Evolutionary conservation across 305 asterid genomes (phyloP).

Genomic region (Fraxinus ornus): DNA sequence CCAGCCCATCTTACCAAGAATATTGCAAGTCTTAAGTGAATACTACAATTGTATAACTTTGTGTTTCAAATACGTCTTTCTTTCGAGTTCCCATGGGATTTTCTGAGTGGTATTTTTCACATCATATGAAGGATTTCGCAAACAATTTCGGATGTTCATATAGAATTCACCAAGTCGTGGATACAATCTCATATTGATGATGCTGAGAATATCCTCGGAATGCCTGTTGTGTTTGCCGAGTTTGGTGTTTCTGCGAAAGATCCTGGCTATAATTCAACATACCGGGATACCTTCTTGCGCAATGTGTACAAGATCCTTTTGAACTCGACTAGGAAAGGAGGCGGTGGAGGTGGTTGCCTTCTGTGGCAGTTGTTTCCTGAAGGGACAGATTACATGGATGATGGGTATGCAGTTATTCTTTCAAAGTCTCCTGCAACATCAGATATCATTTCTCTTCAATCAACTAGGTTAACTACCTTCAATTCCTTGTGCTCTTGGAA

Average conservation of each 20-base stretch:
- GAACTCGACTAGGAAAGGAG: constrained; percentile 75
- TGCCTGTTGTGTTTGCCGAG: constrained; percentile 84
- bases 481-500: constrained; percentile 70
- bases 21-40: neutral
- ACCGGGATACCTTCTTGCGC: constrained; percentile 47
- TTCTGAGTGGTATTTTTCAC: neutral
- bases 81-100: neutral
- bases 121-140: constrained; percentile 58
- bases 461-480: constrained; percentile 55
- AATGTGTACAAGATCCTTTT: constrained; percentile 55
- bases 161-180: constrained; percentile 81
- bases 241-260: constrained; percentile 77
- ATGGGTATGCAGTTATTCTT: constrained; percentile 82
- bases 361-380: constrained; percentile 92
- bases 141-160: constrained; percentile 56
- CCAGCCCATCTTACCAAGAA: neutral
- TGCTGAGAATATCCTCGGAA: constrained; percentile 58
- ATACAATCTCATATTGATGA: constrained; percentile 86
- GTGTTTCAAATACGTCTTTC: neutral
- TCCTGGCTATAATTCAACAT: constrained; percentile 63
- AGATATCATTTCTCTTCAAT: constrained; percentile 58
- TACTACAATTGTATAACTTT: neutral
- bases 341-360: constrained; percentile 76
- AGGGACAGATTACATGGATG: constrained; percentile 89
- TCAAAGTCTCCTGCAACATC: constrained; percentile 59